phyloP scores from a whole-genome alignment of 306 rosid genomes.

The Vigna hirtella region DNA sequence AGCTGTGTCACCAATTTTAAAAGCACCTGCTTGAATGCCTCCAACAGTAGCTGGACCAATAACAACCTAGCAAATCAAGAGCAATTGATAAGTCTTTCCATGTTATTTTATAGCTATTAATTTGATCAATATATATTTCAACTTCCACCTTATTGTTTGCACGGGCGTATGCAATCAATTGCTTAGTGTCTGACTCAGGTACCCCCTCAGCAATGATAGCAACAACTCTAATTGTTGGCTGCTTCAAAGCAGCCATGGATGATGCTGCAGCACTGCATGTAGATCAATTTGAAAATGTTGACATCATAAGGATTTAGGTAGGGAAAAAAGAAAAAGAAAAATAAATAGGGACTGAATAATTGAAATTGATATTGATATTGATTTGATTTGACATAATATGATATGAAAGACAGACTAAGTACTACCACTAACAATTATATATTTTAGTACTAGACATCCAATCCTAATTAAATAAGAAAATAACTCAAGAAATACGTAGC shows the following conservation, averaged over 20 bases:
- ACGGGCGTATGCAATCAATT: conserved; percentile 93
- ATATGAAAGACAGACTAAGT: conserved; percentile 2
- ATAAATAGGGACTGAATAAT: not conserved
- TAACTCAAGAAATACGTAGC: conserved; percentile 15
- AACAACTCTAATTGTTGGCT: conserved; percentile 91
- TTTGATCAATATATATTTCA: conserved; percentile 36
- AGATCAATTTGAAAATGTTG: conserved; percentile 28
- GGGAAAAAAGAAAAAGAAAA: conserved; percentile 10
- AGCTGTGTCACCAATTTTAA: conserved; percentile 99
- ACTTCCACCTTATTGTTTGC: conserved; percentile 87
- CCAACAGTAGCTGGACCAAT: conserved; percentile 99
- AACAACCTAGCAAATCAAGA: conserved; percentile 71
- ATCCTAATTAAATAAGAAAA: not conserved
- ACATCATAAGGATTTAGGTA: not conserved
- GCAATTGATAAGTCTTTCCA: conserved; percentile 39
- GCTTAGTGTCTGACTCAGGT: conserved; percentile 91
- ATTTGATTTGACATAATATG: not conserved
- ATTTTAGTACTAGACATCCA: conserved; percentile 9
- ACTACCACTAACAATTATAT: not conserved
- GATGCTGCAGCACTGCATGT: conserved; percentile 94
- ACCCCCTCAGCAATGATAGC: conserved; percentile 99
- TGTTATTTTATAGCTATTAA: conserved; percentile 28
- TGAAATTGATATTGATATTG: conserved; percentile 12
- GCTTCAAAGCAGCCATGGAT: conserved; percentile 89
- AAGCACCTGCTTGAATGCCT: conserved; percentile 99